A percentile compares a stretch with the other conserved stretches of the same genome.
Evolutionary conservation across 1,139 yeast genomes (phyloP).

Genomic region (Ogataea hybrid): DNA sequence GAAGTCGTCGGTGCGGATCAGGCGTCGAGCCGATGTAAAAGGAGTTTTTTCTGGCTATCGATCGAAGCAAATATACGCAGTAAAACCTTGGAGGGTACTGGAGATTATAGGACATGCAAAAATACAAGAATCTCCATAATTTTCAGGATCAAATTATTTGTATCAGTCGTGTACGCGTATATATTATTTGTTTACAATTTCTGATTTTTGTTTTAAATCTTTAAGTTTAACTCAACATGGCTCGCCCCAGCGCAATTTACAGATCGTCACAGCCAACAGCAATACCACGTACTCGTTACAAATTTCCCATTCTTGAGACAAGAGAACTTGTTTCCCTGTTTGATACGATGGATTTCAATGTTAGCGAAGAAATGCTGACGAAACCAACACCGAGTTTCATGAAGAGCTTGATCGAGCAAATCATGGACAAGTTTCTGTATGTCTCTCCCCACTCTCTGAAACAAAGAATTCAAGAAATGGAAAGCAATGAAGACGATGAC

Average conservation of each 20-base stretch:
- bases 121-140: no score
- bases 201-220: slow-evolving; percentile 3
- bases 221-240: slow-evolving; percentile 21
- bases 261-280: slow-evolving; percentile 23
- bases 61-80: slow-evolving; percentile 66
- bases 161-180: slow-evolving; percentile 8
- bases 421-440: slow-evolving; percentile 68
- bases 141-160: no score
- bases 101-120: slow-evolving; percentile 7
- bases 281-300: slow-evolving; percentile 26
- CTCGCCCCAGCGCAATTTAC: slow-evolving; percentile 34
- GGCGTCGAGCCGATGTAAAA: slow-evolving; percentile 81
- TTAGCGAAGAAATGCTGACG: slow-evolving; percentile 59
- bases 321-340: slow-evolving; percentile 42
- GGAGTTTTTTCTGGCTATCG: slow-evolving; percentile 51
- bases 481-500: slow-evolving; percentile 30
- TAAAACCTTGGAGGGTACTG: slow-evolving; percentile 39
- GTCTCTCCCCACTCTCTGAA: slow-evolving; percentile 48
- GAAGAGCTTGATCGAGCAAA: slow-evolving; percentile 62
- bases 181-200: slow-evolving; percentile 10
- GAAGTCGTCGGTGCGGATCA: slow-evolving; percentile 60
- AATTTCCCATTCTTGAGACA: slow-evolving; percentile 66
- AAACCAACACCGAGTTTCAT: slow-evolving; percentile 69
- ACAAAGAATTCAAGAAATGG: slow-evolving; percentile 32
- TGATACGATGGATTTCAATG: slow-evolving; percentile 39